These are phyloP conservation scores for Solanum arcanum DNA, from an alignment of 257 asterid genomes.

Conservation along the genomic window DNA sequence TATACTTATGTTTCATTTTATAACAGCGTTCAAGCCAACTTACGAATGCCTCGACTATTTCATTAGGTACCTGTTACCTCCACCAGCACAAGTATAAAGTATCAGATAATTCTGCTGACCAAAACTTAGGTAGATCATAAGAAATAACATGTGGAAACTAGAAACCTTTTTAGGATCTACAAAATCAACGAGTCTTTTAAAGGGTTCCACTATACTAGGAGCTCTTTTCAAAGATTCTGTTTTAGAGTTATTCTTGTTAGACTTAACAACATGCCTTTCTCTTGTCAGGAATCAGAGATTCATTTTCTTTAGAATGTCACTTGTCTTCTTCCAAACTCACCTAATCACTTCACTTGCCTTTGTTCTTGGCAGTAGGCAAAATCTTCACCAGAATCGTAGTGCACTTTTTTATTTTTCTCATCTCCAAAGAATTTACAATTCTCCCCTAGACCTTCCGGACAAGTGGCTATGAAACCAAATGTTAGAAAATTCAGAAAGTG, in stretches of 20 bases:
- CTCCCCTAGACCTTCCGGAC: background rate
- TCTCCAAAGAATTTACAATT: background rate
- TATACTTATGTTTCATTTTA: background rate
- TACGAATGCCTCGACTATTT: background rate
- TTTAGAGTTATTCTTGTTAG: background rate
- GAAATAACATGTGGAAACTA: background rate
- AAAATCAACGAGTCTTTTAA: background rate
- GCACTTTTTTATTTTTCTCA: background rate
- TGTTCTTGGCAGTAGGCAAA: background rate
- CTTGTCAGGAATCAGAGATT: background rate
- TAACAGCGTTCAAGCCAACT: background rate
- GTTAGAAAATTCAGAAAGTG: background rate
- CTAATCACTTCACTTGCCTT: background rate
- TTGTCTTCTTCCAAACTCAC: background rate
- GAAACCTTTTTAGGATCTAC: background rate
- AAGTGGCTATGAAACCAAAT: background rate
- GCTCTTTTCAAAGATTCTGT: background rate
- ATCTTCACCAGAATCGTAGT: background rate
- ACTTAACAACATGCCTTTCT: background rate
- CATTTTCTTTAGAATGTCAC: background rate
- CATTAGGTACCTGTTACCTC: background rate
- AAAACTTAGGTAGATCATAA: background rate
- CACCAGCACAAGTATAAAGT: background rate
- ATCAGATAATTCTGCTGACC: background rate
- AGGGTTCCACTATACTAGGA: background rate